These are phyloP conservation scores for Rhynchosporium secalis DNA, from an alignment of 2,329 filamentous ascomycete species.

Conservation along the genomic window DNA sequence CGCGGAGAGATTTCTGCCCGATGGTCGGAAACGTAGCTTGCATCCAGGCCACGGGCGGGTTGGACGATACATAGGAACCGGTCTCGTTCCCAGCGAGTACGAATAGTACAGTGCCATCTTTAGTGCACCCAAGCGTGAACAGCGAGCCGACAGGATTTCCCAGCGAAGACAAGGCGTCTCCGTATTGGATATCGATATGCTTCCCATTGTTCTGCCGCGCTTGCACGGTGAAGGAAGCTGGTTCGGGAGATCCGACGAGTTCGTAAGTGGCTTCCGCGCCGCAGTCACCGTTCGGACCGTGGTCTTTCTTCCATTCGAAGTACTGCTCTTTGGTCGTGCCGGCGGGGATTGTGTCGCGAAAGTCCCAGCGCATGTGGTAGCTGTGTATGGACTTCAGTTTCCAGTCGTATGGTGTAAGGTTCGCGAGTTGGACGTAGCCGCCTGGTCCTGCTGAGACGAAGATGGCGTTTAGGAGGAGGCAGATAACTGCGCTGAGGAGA, in stretches of 20 bases:
- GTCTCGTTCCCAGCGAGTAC: slow-evolving; percentile 27
- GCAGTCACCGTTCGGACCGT: slow-evolving; percentile 22
- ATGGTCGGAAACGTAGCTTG: slow-evolving; percentile 28
- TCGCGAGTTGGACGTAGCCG: slow-evolving; percentile 26
- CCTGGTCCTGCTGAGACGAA: slow-evolving; percentile 19
- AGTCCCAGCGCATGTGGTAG: slow-evolving; percentile 30
- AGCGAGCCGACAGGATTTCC: slow-evolving; percentile 27
- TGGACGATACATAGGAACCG: slow-evolving; percentile 24
- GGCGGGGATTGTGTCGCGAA: slow-evolving; percentile 18
- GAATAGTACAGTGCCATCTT: slow-evolving; percentile 27
- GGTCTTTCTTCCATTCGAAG: slow-evolving; percentile 23
- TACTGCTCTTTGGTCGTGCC: slow-evolving; percentile 23
- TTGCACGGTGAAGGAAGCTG: slow-evolving; percentile 27
- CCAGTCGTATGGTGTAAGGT: slow-evolving; percentile 32
- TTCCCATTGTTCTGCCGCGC: slow-evolving; percentile 25
- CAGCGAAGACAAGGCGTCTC: slow-evolving; percentile 25
- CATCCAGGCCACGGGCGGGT: slow-evolving; percentile 31
- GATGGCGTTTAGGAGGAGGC: neutral
- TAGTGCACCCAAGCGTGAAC: slow-evolving; percentile 23
- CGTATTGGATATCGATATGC: slow-evolving; percentile 25
- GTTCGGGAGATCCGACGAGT: slow-evolving; percentile 20
- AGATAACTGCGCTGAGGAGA: neutral
- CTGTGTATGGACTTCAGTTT: slow-evolving; percentile 21
- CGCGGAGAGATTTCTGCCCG: slow-evolving; percentile 23
- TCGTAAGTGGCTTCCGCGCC: slow-evolving; percentile 31